Evolutionary conservation across 345 rosid species (phyloP).

Genomic region (Sisymbrium altissimum): DNA sequence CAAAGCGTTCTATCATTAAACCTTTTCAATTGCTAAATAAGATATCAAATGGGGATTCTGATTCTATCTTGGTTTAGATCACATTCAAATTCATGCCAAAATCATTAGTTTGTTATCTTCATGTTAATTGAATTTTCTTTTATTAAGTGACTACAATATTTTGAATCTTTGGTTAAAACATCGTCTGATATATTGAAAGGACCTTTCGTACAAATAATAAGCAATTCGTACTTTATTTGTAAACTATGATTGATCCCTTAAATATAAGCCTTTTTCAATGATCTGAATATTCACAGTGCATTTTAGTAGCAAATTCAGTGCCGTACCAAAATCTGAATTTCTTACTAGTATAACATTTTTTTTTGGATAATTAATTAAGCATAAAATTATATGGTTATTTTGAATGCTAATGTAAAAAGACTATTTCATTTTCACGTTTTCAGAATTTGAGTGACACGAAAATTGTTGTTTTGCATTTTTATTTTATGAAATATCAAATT

Average conservation of each 20-base stretch:
- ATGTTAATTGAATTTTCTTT: background rate
- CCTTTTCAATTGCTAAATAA: background rate
- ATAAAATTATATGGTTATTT: background rate
- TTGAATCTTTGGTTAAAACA: background rate
- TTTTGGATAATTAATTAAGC: background rate
- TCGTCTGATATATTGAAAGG: background rate
- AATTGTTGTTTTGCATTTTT: background rate
- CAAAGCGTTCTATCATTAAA: conserved; percentile 15
- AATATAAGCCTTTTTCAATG: background rate
- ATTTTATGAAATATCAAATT: too few relatives aligned
- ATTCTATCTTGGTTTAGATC: conserved; percentile 15
- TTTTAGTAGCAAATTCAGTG: background rate
- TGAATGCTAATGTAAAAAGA: background rate
- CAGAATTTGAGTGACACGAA: background rate
- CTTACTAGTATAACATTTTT: background rate
- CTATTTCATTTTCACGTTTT: background rate
- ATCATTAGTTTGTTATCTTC: background rate
- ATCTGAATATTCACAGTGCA: background rate
- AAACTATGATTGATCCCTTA: conserved; percentile 1
- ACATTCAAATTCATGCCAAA: background rate
- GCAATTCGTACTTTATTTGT: conserved; percentile 6
- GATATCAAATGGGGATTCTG: background rate
- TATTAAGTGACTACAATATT: background rate
- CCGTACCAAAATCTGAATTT: background rate
- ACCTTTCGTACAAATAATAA: conserved; percentile 18